Base-by-base conservation (phyloP, 192 early-diverging fungal species). In the Coemansia sp. region DNA sequence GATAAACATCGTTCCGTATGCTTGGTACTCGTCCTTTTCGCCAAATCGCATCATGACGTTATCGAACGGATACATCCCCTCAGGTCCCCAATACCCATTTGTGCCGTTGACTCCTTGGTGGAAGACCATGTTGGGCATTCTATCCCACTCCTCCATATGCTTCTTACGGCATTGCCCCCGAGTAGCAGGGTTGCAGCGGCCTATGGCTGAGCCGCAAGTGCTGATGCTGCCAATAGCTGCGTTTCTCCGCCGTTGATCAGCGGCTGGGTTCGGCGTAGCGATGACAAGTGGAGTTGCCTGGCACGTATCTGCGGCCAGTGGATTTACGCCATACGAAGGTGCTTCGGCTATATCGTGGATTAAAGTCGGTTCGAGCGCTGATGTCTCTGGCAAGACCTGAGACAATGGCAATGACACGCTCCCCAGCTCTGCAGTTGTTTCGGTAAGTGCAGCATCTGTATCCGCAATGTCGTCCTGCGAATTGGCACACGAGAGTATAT, bases 1-100 rank as follows among this genome's bases (percentile, higher is more conserved):
- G 33, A 72, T 68, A 38, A 78, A 78, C 75, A 78, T 71, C n/a
- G 75, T 78, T 53, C 75, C 75, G 37, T 62, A 68, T 20, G 75
- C 67, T 13, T 63, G 59, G 34, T 57, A 65, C 50, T 78, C 65
- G 55, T 72, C 60, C 23, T 72, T 78, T 61, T 72, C 69, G 58
- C 75, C 75, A 55, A 65, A 78, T 30, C 56, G 61, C 75, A 78
- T 78, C 3, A 67, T 34, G 33, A 78, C 55, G 40, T 71, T 72
- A 47, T 78, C 75, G 40, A 60, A 72, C 5, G 75, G 75, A 50
- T 72, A 67, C 75, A 78, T 78, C 23, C 65, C 65, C 50, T 78
- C 69, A 0, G 75, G 75, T 1, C 75, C 75, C 75, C 75, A 78
- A 55, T 78, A 78, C 1, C 69, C 68, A 17, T 55, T 23, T 15